Evolutionary conservation across 176 grass and related monocot genomes (phyloP).

Genomic region (Oryza punctata): DNA sequence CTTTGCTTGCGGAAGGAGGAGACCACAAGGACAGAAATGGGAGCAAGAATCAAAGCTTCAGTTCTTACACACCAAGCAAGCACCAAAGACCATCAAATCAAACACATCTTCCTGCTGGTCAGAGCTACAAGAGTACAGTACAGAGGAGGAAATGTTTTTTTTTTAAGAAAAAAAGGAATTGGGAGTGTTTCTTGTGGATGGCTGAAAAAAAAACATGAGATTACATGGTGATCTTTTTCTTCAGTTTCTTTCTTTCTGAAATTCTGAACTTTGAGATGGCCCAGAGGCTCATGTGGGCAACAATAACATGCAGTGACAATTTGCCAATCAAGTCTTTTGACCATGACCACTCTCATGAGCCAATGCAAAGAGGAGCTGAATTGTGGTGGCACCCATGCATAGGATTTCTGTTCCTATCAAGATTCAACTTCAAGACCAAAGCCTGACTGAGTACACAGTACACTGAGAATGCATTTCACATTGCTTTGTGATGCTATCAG

Average conservation of each 20-base stretch:
- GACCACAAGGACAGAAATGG: slow-evolving; percentile 40
- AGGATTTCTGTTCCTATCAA: neutral
- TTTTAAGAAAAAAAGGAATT: neutral
- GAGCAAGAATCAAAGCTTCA: slow-evolving; percentile 62
- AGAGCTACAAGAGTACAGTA: slow-evolving; percentile 47
- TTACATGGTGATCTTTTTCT: slow-evolving; percentile 22
- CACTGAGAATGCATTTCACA: slow-evolving; percentile 20
- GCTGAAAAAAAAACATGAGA: neutral
- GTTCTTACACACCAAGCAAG: slow-evolving; percentile 66
- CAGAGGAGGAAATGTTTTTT: slow-evolving; percentile 6
- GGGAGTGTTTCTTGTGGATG: neutral
- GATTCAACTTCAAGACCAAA: neutral
- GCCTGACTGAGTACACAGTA: slow-evolving; percentile 3
- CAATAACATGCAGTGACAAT: neutral
- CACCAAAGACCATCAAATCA: slow-evolving; percentile 40
- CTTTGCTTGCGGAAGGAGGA: slow-evolving; percentile 65
- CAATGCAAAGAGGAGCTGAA: neutral
- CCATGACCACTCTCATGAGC: slow-evolving; percentile 13
- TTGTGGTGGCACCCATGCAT: neutral
- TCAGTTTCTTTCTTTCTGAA: neutral
- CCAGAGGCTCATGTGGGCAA: slow-evolving; percentile 12
- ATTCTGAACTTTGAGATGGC: neutral
- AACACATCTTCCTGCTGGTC: slow-evolving; percentile 17
- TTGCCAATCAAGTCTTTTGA: slow-evolving; percentile 15
- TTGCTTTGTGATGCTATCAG: slow-evolving; percentile 17